Evolutionary conservation across 2,329 filamentous ascomycete species (phyloP).

Genomic region (Scytalidium sp.): DNA sequence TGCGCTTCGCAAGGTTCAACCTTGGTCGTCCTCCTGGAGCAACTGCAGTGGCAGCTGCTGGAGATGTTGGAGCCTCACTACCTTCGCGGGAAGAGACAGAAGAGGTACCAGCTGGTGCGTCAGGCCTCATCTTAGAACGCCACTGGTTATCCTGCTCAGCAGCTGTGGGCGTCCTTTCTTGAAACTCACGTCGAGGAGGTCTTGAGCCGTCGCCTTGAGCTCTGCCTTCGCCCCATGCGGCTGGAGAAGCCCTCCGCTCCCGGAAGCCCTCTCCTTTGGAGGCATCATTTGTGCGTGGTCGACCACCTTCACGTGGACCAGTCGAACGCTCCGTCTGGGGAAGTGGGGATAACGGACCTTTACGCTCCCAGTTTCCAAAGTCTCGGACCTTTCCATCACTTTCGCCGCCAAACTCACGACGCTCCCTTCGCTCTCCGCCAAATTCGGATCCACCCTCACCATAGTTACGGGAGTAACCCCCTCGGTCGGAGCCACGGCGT

Average conservation of each 20-base stretch:
- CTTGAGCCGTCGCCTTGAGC: conserved; percentile 63
- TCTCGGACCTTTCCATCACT: conserved; percentile 75
- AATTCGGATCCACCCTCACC: conserved; percentile 46
- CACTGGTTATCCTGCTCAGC: conserved; percentile 93
- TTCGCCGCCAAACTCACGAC: conserved; percentile 66
- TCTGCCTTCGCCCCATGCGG: conserved; percentile 71
- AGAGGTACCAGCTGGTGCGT: conserved; percentile 52
- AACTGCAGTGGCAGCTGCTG: conserved; percentile 50
- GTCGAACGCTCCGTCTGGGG: conserved; percentile 48
- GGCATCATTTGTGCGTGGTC: conserved; percentile 58
- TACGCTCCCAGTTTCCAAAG: conserved; percentile 91
- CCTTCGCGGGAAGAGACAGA: conserved; percentile 67
- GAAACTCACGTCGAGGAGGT: conserved; percentile 74
- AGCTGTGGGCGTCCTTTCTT: conserved; percentile 75
- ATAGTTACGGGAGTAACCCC: conserved; percentile 37
- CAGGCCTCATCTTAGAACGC: conserved; percentile 89
- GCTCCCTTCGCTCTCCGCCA: conserved; percentile 62
- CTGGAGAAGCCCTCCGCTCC: conserved; percentile 66
- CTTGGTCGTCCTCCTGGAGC: conserved; percentile 68
- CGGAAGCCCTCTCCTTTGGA: conserved; percentile 55
- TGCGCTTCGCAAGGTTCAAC: conserved; percentile 87
- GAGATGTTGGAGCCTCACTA: conserved; percentile 73
- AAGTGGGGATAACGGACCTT: conserved; percentile 79
- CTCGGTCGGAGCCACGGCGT: conserved; percentile 49
- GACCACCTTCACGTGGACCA: conserved; percentile 54